phyloP scores from a whole-genome alignment of 2,329 filamentous ascomycete species.

The Botrytis cinerea region DNA sequence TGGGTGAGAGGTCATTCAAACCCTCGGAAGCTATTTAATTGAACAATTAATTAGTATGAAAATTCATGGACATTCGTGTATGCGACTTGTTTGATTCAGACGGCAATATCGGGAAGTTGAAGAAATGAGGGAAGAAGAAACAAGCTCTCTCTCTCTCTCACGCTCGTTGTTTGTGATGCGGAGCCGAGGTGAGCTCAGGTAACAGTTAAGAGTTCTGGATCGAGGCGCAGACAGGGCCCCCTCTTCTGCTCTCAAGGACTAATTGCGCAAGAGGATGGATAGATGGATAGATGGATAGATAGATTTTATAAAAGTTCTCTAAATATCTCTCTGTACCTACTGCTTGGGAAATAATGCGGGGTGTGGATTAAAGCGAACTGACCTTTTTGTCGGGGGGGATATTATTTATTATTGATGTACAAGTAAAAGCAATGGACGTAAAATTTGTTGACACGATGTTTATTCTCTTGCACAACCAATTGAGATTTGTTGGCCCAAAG shows the following conservation, averaged over 20 bases:
- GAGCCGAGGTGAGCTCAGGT: slow-evolving; percentile 23
- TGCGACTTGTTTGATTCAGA: slow-evolving; percentile 16
- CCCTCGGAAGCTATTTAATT: slow-evolving; percentile 17
- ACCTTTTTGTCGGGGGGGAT: slow-evolving; percentile 9
- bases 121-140: not conserved
- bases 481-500: not conserved
- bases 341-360: slow-evolving; percentile 12
- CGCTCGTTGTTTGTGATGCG: slow-evolving; percentile 3
- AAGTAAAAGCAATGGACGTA: not conserved
- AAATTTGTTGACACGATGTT: slow-evolving; percentile 13
- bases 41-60: slow-evolving; percentile 10
- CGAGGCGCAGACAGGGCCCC: slow-evolving; percentile 12
- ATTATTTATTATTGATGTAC: slow-evolving; percentile 1
- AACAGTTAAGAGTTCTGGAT: slow-evolving; percentile 16
- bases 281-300: not conserved
- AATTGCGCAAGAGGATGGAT: slow-evolving; percentile 11
- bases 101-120: not conserved
- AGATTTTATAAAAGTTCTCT: not conserved
- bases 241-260: slow-evolving; percentile 2
- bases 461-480: slow-evolving; percentile 8
- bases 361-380: slow-evolving; percentile 8
- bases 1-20: slow-evolving; percentile 25
- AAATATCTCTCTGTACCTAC: not conserved
- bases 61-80: slow-evolving; percentile 2
- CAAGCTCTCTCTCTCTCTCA: not conserved